Conservation (phyloP, 2,329 filamentous ascomycete species). For the Diaporthe sp. region DNA sequence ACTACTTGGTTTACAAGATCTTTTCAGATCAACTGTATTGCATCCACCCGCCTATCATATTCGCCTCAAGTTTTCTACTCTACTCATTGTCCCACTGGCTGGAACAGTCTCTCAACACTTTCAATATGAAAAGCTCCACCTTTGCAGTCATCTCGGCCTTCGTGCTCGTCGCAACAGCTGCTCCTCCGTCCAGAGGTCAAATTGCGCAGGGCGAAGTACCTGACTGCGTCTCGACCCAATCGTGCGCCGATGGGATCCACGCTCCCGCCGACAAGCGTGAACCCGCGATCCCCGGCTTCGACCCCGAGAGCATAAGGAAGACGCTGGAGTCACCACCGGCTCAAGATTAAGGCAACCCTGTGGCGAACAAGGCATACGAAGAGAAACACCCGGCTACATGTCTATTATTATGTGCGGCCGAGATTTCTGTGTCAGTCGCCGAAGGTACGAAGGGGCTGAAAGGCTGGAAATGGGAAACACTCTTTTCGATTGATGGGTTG, state of each 20-base stretch:
- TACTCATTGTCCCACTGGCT: background rate
- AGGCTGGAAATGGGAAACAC: background rate
- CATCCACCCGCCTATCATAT: background rate
- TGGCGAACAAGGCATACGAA: no score
- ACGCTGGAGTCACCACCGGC: background rate
- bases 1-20: background rate
- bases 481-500: background rate
- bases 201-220: background rate
- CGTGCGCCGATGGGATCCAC: background rate
- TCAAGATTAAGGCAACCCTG: background rate
- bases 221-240: background rate
- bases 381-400: no score
- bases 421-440: background rate
- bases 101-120: background rate
- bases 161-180: background rate
- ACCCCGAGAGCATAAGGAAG: slow-evolving; percentile 1
- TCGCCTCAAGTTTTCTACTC: no score
- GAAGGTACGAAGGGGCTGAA: background rate
- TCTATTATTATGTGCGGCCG: background rate
- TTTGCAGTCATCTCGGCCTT: background rate
- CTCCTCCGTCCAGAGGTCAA: background rate
- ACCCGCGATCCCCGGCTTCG: background rate
- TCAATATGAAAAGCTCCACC: background rate
- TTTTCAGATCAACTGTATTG: background rate
- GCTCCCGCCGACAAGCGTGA: background rate